Base-by-base conservation (phyloP, 768 basidiomycete genomes). In the Russula ochroleuca region DNA sequence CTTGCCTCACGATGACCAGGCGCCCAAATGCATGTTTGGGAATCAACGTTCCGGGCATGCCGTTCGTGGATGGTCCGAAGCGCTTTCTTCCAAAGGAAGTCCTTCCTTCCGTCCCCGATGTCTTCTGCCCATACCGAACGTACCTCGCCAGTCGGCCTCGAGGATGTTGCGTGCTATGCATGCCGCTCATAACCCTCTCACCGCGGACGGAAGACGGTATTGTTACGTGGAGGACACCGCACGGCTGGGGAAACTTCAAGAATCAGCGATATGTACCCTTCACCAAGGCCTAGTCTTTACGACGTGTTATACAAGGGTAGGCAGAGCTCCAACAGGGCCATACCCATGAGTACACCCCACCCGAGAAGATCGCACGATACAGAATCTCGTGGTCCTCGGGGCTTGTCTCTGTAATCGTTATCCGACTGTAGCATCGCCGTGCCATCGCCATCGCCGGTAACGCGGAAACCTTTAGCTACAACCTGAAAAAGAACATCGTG, bases 1-100 rank as follows among this genome's bases (percentile, higher is more conserved):
- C 19, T 8, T 25, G 48, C 59, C 64, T 60, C 54, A 35, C 61
- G 64, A 59, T 45, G 60, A 51, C 64, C 48, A 15, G 59, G 64
- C 59, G 64, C 64, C 54, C 19, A 56, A 31, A 33, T 17, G 52
- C 47, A 59, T 38, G 47, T 43, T 49, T n/a, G 54, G 56, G 64
- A 38, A 45, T 21, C 48, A 28, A 55, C 63, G 63, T 59, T 56
- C 59, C 53, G 63, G 47, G 53, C 31, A 59, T 37, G 62, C 62
- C 62, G 62, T 21, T 43, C 15, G 21, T 9, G 45, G 37, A 10
- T 7, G 25, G 15, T 40, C 23, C n/a, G 37, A 40, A 33, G 48
- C 52, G 23, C 58, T 47, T 41, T 33, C 52, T n/a, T 19, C 41
- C 19, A n/a, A 23, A 28, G 28, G 28, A 28, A 28, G 28, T 28